A percentile compares a stretch with the other conserved stretches of the same genome.
Evolutionary conservation across 2,329 filamentous ascomycete genomes (phyloP).

Genomic region (Arthrinium phaeospermum): DNA sequence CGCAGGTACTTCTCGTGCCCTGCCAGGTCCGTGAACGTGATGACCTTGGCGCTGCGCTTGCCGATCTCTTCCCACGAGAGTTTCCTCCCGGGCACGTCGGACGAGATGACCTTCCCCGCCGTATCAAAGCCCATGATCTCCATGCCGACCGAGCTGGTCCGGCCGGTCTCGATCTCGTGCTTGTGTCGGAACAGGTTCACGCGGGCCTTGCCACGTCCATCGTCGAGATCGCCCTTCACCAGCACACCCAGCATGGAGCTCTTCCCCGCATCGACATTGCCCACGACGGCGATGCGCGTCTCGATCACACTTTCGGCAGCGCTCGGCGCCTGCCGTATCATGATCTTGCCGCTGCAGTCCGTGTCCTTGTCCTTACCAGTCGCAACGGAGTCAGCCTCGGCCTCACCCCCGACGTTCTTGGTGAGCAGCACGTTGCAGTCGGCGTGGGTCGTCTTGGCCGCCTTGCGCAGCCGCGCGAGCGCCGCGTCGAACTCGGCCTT

Average conservation of each 20-base stretch:
- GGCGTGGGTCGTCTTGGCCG: conserved; percentile 69
- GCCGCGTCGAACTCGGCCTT: conserved; percentile 78
- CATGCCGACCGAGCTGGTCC: conserved; percentile 97
- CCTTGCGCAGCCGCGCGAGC: conserved; percentile 67
- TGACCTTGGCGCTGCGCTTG: conserved; percentile 92
- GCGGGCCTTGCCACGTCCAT: conserved; percentile 89
- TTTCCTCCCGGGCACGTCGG: conserved; percentile 76
- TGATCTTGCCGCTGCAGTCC: conserved; percentile 82
- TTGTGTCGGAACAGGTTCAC: conserved; percentile 98
- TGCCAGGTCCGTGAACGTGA: conserved; percentile 93
- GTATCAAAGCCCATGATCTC: conserved; percentile 98
- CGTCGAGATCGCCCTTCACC: conserved; percentile 93
- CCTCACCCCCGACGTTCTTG: conserved; percentile 82
- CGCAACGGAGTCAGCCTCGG: conserved; percentile 68
- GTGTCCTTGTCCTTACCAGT: conserved; percentile 57
- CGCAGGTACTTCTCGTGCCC: conserved; percentile 95
- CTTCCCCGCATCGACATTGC: conserved; percentile 97
- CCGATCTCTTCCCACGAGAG: conserved; percentile 98
- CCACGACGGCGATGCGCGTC: conserved; percentile 94
- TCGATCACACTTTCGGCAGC: conserved; percentile 90
- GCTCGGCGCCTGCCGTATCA: conserved; percentile 76
- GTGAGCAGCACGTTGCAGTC: conserved; percentile 85
- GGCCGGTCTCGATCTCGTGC: conserved; percentile 93
- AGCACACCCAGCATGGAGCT: conserved; percentile 94
- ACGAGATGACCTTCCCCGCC: conserved; percentile 79